phyloP scores from a whole-genome alignment of 192 early-diverging fungal species.

The Linnemannia exigua region DNA sequence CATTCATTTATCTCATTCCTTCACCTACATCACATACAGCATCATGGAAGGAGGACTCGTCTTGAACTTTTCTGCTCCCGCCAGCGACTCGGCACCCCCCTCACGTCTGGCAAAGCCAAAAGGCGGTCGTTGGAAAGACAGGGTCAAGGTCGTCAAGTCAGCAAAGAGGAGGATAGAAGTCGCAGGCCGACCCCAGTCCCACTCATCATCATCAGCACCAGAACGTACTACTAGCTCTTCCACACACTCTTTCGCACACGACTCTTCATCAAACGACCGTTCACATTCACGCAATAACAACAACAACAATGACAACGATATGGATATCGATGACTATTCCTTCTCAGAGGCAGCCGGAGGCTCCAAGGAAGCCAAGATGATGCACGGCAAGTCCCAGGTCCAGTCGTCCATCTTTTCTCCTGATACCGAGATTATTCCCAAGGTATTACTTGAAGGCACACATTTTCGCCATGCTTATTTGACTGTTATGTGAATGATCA shows the following conservation, averaged over 20 bases:
- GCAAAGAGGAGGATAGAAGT: slow-evolving; percentile 26
- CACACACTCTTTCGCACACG: slow-evolving; percentile 1
- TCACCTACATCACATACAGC: neutral
- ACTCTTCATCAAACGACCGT: neutral
- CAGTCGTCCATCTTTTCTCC: slow-evolving; percentile 88
- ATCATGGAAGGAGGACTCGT: slow-evolving; percentile 56
- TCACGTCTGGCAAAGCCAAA: slow-evolving; percentile 43
- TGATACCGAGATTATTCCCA: slow-evolving; percentile 70
- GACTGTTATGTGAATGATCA: neutral
- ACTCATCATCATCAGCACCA: neutral
- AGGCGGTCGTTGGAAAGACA: slow-evolving; percentile 59
- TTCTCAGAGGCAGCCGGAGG: slow-evolving; percentile 5
- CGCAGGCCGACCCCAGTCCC: slow-evolving; percentile 3
- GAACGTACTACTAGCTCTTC: neutral
- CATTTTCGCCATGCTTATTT: neutral
- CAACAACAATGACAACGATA: neutral
- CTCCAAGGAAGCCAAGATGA: slow-evolving; percentile 45
- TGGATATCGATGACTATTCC: slow-evolving; percentile 24
- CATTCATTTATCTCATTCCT: slow-evolving; percentile 2
- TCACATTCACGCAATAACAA: slow-evolving; percentile 17
- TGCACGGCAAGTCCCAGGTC: slow-evolving; percentile 74
- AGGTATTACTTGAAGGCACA: slow-evolving; percentile 19
- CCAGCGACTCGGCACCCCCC: slow-evolving; percentile 20
- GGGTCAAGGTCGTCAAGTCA: slow-evolving; percentile 51
- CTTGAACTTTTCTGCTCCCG: slow-evolving; percentile 40